Base-by-base conservation (phyloP, 2,329 filamentous ascomycete species). In the Xylaria polymorpha region DNA sequence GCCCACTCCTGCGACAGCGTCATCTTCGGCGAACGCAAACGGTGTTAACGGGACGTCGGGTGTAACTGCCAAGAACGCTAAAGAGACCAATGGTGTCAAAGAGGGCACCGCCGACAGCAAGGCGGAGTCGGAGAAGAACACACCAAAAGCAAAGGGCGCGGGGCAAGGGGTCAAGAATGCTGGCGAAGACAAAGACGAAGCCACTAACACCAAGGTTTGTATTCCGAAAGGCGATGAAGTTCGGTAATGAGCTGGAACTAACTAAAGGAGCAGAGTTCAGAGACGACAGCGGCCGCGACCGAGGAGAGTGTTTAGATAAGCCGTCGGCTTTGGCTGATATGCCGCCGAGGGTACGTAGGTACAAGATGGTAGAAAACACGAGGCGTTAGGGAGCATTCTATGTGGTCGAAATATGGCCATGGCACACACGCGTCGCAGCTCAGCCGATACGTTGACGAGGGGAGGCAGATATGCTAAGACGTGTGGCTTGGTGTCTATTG, bases 11-110 rank as follows among this genome's bases (percentile, higher is more conserved):
- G 71, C 84, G 10, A n/a, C 65, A 29, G 65, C 44, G 14, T 14
- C 62, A 20, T 58, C 69, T 10, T 61, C 67, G 9, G 78, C 80
- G 9, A 76, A 75, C 14, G 78, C 83, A 8, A 86, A 86, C 69
- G 84, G 83, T 22, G 82, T 86, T 2, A 87, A 87, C 43, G 83
- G 86, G 67, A 79, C 81, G 18, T 72, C 81, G 12, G 78, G 79
- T 74, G 61, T 67, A 48, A 41, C 71, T 22, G 56, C 75, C 4
- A 79, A 78, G 46, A 72, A 73, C 15, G 74, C 74, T 8, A 80
- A 81, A 67, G 78, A 80, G 62, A 62, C 68, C 8, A 71, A 71
- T 12, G 72, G 75, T 12, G 77, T 74, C 76, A 80, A 81, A n/a
- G 63, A 65, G 48, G 46, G 43, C n/a, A 62, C 70, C 39, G 78